Evolutionary conservation across 2,329 filamentous ascomycete genomes (phyloP).

Genomic region (Aspergillus sojae): DNA sequence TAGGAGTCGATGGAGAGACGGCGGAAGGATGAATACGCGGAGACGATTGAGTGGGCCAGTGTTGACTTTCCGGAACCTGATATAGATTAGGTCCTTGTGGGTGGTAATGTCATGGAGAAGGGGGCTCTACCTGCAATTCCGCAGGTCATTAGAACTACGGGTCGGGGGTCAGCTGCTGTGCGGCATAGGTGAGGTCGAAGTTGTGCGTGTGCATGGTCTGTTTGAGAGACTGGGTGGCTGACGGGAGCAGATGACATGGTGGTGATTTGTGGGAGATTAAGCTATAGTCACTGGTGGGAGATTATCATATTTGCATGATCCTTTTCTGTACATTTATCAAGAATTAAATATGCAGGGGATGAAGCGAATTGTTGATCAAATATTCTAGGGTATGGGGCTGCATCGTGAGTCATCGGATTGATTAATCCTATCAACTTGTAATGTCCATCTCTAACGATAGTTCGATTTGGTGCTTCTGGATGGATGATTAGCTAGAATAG

Average conservation of each 20-base stretch:
- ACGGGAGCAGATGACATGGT: neutral
- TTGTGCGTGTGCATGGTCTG: neutral
- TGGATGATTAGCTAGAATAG: no score
- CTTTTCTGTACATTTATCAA: no score
- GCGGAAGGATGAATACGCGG: neutral
- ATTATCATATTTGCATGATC: neutral
- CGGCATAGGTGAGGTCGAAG: neutral
- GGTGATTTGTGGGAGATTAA: neutral
- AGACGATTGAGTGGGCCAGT: neutral
- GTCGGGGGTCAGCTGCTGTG: neutral
- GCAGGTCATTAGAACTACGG: neutral
- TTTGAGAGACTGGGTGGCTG: neutral
- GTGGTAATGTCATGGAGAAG: neutral
- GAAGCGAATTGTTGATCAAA: no score
- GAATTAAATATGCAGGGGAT: rapidly evolving
- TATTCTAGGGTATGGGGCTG: no score
- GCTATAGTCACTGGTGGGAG: neutral
- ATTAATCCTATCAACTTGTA: no score
- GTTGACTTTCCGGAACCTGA: neutral
- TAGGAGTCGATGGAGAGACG: neutral
- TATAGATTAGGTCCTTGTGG: neutral
- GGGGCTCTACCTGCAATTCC: neutral
- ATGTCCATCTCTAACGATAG: no score
- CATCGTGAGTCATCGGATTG: no score
- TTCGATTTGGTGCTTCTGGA: no score